Base-by-base conservation (phyloP, 768 basidiomycete genomes). In the Lentinula raphanica region DNA sequence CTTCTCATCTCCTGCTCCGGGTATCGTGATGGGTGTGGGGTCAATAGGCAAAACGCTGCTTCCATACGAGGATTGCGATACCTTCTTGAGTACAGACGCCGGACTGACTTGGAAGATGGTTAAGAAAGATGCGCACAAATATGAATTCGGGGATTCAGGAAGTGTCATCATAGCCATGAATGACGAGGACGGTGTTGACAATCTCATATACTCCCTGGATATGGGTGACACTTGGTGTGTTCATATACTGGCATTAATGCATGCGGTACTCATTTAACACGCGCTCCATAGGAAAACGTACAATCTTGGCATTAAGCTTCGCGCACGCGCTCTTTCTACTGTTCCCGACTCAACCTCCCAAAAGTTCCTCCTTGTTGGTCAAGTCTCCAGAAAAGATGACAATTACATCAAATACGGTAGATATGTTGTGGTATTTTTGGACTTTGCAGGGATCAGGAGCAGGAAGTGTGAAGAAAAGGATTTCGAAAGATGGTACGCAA, bases 11-110 rank as follows among this genome's bases (percentile, higher is more conserved):
- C 88, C 92, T 5, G 96, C 95, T 0, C 96, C 96, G 0, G 96
- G 97, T 0, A 81, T 93, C 59, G 88, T 92, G 28, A 96, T 99
- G 91, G 96, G 91, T n/a, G 94, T 98, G 1, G 97, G 97, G 5
- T 90, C 85, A 0, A 80, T 97, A 35, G 94, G 96, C 2, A 72
- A 79, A 21, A 69, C 73, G 12, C 75, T 98, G 7, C 68, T 75
- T 17, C 74, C 83, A 0, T 98, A 98, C 64, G 85, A 89, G 42
- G 87, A 97, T 36, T 87, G 90, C 65, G 93, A 97, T 65, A 98
- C 96, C 0, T 99, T 97, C 77, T 69, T 98, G 59, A 95, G 92
- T 63, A 88, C 80, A 0, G 92, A 99, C 65, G 94, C 87, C 0
- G 97, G 97, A 1, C 63, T 94, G 13, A 83, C 83, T 5, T 99